These are phyloP conservation scores for Chytridiales sp. DNA, from an alignment of 371 early-diverging fungal species.

Conservation along the genomic window DNA sequence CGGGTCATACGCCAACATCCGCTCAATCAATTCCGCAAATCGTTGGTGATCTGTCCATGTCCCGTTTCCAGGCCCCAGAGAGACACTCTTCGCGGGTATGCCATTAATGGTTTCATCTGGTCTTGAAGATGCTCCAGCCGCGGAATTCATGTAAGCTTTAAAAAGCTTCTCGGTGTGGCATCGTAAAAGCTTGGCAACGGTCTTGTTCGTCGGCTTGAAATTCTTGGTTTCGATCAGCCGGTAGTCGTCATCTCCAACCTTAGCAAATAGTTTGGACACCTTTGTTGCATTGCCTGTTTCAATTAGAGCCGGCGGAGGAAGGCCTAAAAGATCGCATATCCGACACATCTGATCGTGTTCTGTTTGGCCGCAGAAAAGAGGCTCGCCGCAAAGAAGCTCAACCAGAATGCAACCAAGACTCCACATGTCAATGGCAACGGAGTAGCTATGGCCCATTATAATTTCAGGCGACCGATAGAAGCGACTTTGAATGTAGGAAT, in stretches of 20 bases:
- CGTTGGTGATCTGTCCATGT: slow-evolving; percentile 10
- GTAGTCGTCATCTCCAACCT: no score
- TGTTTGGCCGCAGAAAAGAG: slow-evolving; percentile 78
- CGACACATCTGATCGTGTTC: slow-evolving; percentile 42
- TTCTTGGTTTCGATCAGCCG: no score
- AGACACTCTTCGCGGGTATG: no score
- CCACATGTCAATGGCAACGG: slow-evolving; percentile 76
- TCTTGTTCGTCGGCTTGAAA: no score
- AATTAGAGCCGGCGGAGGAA: slow-evolving; percentile 20
- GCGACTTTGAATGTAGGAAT: slow-evolving; percentile 39
- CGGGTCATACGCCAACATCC: slow-evolving; percentile 91
- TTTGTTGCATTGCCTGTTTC: background rate
- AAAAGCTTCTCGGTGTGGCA: no score
- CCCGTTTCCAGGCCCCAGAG: no score
- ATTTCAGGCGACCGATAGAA: slow-evolving; percentile 49
- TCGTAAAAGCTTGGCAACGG: no score
- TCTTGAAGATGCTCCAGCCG: no score
- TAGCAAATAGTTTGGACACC: background rate
- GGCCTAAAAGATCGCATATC: slow-evolving; percentile 35
- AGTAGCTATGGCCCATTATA: slow-evolving; percentile 32
- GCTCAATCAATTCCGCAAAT: slow-evolving; percentile 72
- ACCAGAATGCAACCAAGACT: slow-evolving; percentile 88
- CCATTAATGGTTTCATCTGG: no score
- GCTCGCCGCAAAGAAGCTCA: slow-evolving; percentile 86
- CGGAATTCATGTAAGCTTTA: no score